Evolutionary conservation across 2,329 filamentous ascomycete genomes (phyloP).

Genomic region (Dothideomycetidae sp.): DNA sequence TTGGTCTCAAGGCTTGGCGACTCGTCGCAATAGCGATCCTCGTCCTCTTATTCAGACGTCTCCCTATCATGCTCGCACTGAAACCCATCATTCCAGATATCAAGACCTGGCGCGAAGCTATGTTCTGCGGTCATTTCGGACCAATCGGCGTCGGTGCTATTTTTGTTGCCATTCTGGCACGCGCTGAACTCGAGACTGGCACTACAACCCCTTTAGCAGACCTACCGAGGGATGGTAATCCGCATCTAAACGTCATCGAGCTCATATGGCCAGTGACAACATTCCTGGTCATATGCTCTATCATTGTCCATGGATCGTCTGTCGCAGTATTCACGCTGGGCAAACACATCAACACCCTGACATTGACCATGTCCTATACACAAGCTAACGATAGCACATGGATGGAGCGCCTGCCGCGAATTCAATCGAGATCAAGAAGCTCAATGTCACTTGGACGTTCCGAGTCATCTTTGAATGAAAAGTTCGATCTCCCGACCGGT

Average conservation of each 20-base stretch:
- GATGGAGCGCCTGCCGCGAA: conserved; percentile 82
- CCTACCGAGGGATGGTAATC: conserved; percentile 42
- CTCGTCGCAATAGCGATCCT: conserved; percentile 87
- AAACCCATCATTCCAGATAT: conserved; percentile 93
- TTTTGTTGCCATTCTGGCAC: conserved; percentile 82
- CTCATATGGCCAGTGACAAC: conserved; percentile 92
- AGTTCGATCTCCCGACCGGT: conserved; percentile 47
- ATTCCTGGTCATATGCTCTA: conserved; percentile 87
- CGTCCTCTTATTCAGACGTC: conserved; percentile 88
- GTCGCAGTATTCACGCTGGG: conserved; percentile 95
- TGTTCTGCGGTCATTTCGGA: conserved; percentile 95
- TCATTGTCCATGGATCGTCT: conserved; percentile 92
- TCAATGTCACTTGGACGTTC: conserved; percentile 59
- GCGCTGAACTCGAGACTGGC: conserved; percentile 74
- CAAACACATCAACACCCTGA: conserved; percentile 94
- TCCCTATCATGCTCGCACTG: conserved; percentile 81
- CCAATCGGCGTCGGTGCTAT: conserved; percentile 95
- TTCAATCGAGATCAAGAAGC: conserved; percentile 70
- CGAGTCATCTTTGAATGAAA: conserved; percentile 47
- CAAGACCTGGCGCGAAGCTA: conserved; percentile 92
- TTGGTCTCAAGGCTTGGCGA: conserved; percentile 75
- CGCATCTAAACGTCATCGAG: conserved; percentile 59
- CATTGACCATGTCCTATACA: conserved; percentile 92
- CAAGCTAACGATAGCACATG: conserved; percentile 76
- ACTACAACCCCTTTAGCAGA: conserved; percentile 57